These are phyloP conservation scores for Vitis vinifera DNA, from an alignment of 164 flowering plant genomes.

Conservation along the genomic window DNA sequence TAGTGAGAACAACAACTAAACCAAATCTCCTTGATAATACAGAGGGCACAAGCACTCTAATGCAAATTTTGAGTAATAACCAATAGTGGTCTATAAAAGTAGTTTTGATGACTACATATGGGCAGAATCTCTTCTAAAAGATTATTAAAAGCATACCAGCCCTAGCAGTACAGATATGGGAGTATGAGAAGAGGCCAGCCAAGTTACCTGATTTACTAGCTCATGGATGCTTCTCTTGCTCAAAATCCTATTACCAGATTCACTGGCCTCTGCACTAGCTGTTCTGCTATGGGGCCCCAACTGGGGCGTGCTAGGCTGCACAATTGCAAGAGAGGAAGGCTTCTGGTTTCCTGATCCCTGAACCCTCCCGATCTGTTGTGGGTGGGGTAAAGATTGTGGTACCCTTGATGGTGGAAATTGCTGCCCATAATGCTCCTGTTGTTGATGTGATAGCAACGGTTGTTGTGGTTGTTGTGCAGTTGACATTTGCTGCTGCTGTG, in stretches of 20 bases:
- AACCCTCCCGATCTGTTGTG: conserved; percentile 45
- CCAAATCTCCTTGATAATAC: not conserved
- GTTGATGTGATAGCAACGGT: conserved; percentile 40
- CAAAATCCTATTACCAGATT: conserved; percentile 55
- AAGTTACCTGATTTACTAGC: conserved; percentile 67
- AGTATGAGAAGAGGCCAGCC: not conserved
- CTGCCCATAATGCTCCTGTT: conserved; percentile 58
- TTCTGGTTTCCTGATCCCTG: conserved; percentile 55
- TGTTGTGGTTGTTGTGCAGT: conserved; percentile 47
- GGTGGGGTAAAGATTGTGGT: conserved; percentile 46
- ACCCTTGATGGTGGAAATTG: conserved; percentile 50
- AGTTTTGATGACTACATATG: too few relatives aligned
- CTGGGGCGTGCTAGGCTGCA: conserved; percentile 36
- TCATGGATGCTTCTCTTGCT: conserved; percentile 91
- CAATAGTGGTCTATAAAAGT: not conserved
- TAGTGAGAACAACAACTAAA: not conserved
- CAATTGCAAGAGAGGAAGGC: conserved; percentile 33
- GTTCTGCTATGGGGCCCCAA: conserved; percentile 30
- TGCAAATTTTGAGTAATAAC: not conserved
- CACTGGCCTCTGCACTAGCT: conserved; percentile 42
- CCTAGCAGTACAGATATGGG: not conserved
- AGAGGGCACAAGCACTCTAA: not conserved
- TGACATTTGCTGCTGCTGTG: conserved; percentile 50
- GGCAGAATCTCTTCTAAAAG: too few relatives aligned
- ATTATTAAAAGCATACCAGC: too few relatives aligned